These are phyloP conservation scores for Paramyrothecium sp. DNA, from an alignment of 2,329 filamentous ascomycete species.

Conservation along the genomic window DNA sequence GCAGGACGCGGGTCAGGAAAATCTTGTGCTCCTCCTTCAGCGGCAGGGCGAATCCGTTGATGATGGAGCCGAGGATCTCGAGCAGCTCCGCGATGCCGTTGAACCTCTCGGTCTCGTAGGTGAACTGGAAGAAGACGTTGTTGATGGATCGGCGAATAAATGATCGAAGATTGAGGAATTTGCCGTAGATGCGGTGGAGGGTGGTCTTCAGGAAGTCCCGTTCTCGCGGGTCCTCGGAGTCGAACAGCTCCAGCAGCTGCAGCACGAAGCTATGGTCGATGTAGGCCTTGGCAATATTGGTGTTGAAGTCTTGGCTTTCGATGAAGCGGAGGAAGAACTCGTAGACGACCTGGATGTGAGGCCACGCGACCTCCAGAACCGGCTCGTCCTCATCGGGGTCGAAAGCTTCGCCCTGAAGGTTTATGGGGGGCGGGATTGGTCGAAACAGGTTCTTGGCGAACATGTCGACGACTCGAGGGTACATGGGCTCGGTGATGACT, in stretches of 20 bases:
- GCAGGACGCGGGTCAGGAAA: constrained; percentile 88
- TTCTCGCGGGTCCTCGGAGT: constrained; percentile 95
- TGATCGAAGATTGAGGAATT: constrained; percentile 95
- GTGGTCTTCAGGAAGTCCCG: constrained; percentile 98
- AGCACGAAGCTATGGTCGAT: constrained; percentile 98
- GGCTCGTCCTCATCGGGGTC: constrained; percentile 98
- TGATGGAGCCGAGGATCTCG: constrained; percentile 96
- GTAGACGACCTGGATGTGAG: constrained; percentile 98
- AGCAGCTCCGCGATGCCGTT: constrained; percentile 96
- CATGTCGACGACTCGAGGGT: constrained; percentile 97
- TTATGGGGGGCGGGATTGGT: constrained; percentile 94
- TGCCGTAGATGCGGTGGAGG: constrained; percentile 95
- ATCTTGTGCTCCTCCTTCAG: constrained; percentile 99
- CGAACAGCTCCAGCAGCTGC: constrained; percentile 94
- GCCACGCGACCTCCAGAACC: constrained; percentile 97
- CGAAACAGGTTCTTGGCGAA: constrained; percentile 98
- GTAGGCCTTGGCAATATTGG: constrained; percentile 97
- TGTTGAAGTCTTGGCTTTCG: constrained; percentile 99
- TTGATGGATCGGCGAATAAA: constrained; percentile 99
- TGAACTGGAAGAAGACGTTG: constrained; percentile 99
- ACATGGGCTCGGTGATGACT: constrained; percentile 99
- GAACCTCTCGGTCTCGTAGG: constrained; percentile 97
- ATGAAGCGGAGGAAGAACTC: constrained; percentile 99
- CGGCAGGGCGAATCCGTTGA: constrained; percentile 95
- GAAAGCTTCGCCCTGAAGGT: constrained; percentile 96